A percentile compares a stretch with the other conserved stretches of the same genome.
These are phyloP conservation scores for Neurospora pannonica DNA, from an alignment of 495 filamentous ascomycete species.

Conservation along the genomic window DNA sequence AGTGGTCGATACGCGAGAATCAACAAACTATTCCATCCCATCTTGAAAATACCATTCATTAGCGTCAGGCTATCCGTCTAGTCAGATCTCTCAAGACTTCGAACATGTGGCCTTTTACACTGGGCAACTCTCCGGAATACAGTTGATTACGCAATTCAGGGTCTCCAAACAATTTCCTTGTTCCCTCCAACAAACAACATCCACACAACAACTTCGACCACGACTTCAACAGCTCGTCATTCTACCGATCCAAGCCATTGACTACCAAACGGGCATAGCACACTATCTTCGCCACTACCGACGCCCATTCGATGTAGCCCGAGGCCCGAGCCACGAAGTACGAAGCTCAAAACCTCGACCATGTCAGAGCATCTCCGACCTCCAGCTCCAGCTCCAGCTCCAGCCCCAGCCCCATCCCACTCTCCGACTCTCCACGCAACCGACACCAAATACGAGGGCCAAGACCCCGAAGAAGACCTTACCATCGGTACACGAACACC, in stretches of 20 bases:
- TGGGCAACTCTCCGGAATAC: neutral
- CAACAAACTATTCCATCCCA: neutral
- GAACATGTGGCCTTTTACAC: neutral
- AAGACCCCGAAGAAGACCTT: conserved; percentile 21
- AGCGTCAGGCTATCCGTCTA: neutral
- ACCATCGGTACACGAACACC: conserved; percentile 61
- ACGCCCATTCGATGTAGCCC: conserved; percentile 6
- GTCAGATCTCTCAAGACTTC: neutral
- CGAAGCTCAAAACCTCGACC: conserved; percentile 5
- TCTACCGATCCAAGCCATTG: neutral
- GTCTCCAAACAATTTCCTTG: neutral
- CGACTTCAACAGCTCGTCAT: neutral
- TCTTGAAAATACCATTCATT: neutral
- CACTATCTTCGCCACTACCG: neutral
- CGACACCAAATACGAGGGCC: conserved; percentile 7
- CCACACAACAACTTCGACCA: neutral
- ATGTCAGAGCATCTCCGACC: conserved; percentile 33
- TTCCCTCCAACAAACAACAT: neutral
- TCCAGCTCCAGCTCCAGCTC: conserved; percentile 4
- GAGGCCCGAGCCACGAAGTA: neutral
- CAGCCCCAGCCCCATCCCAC: neutral
- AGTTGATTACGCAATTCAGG: neutral
- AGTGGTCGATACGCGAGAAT: neutral
- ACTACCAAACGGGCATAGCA: neutral
- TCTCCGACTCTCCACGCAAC: neutral